Evolutionary conservation across 257 asterid species (phyloP), one percentile per base, ranked within the genome.

Genomic region (Gynochthodes officinalis): DNA sequence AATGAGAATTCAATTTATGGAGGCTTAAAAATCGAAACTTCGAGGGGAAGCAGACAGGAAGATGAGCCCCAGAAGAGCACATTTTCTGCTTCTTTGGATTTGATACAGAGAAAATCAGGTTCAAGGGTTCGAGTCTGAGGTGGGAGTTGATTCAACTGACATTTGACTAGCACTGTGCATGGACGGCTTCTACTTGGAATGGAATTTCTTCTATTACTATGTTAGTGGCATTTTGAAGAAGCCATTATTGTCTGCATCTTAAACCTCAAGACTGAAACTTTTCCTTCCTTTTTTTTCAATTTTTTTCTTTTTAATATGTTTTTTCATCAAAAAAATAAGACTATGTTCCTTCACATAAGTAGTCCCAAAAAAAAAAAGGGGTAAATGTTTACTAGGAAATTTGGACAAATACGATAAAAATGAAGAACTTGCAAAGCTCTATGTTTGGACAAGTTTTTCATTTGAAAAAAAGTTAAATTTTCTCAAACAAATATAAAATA

Each of bases 61-160:
- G 75, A 12, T 79, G 83, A 68, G 93, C 64, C 59, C 79, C n/a
- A 42, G 91, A 80, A 67, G 91, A 84, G 70, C 82, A 82, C 96
- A 89, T 89, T 27, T 55, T 64, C 65, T 44, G 49, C 50, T 9
- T 4, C 39, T 21, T 39, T 60, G 23, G 59, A 40, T 25, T 28
- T 18, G 28, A 49, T 23, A 21, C 5, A 14, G 33, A 48, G 21
- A 18, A 18, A 35, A 62, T 35, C 35, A 19, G 8, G 46, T n/a
- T 7, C 35, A 18, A 33, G 72, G 72, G 40, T 64, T 64, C 23
- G 19, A 21, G 33, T 11, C 30, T 0, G 35, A 40, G 52, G 48
- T 21, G 21, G 53, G 53, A 64, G 35, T n/a, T 7, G 35, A 67
- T 48, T 62, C 48, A 35, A 7, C 19, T 16, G 48, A n/a, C 72